A percentile compares a stretch with the other conserved stretches of the same genome.
phyloP scores from a whole-genome alignment of 345 rosid genomes.

The Brassica incana region DNA sequence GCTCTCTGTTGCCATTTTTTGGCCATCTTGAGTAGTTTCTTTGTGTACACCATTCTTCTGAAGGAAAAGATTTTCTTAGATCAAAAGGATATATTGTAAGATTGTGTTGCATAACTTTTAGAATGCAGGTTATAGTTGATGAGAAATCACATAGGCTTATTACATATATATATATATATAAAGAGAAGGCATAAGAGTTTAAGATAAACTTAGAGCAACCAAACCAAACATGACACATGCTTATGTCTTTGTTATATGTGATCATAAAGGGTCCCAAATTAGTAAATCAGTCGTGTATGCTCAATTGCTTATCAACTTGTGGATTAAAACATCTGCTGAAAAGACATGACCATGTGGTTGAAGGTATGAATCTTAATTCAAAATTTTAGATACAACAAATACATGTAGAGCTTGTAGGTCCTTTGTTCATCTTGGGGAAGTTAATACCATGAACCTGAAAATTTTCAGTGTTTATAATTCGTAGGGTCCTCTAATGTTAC shows the following conservation, averaged over 20 bases:
- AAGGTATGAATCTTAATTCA: neutral
- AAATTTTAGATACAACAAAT: too few species aligned
- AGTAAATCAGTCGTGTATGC: neutral
- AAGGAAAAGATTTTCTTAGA: neutral
- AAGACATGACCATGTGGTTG: slow-evolving; percentile 10
- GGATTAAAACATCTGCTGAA: neutral
- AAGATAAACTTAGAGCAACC: neutral
- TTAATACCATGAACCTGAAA: neutral
- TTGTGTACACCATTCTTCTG: neutral
- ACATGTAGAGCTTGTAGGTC: neutral
- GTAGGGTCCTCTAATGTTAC: neutral
- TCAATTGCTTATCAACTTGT: neutral
- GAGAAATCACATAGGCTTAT: neutral
- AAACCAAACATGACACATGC: slow-evolving; percentile 13
- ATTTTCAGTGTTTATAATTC: neutral
- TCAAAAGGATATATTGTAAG: too few species aligned
- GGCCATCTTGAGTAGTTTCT: neutral
- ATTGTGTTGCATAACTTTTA: neutral
- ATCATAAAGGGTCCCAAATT: slow-evolving; percentile 5
- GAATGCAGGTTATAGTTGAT: slow-evolving; percentile 7
- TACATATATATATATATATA: slow-evolving; percentile 22
- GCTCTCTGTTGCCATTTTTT: neutral
- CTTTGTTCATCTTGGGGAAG: neutral
- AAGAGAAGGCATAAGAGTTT: neutral
- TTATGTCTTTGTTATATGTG: slow-evolving; percentile 13